Evolutionary conservation across 768 basidiomycete genomes (phyloP).

Genomic region (Mycena olivaceomarginata): DNA sequence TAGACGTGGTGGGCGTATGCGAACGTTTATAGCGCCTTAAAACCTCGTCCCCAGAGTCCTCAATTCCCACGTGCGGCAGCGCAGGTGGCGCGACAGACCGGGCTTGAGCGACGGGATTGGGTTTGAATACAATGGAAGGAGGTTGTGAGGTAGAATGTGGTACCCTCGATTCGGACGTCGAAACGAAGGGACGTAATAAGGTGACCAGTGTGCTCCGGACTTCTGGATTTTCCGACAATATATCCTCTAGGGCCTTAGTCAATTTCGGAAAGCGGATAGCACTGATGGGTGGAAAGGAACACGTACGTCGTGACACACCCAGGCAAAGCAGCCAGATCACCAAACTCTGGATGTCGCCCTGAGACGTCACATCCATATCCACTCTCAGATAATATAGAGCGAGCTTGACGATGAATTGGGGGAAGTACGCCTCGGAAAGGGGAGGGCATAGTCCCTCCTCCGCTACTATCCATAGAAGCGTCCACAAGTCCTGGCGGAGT

Average conservation of each 20-base stretch:
- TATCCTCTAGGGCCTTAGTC: conserved; percentile 54
- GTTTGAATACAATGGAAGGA: conserved; percentile 39
- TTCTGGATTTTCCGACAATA: conserved; percentile 60
- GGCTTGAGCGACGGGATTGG: conserved; percentile 19
- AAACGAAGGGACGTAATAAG: conserved; percentile 63
- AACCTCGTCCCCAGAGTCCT: conserved; percentile 12
- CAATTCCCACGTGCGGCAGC: conserved; percentile 39
- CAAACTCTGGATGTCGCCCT: conserved; percentile 52
- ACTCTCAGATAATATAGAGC: conserved; percentile 38
- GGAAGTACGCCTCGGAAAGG: conserved; percentile 63
- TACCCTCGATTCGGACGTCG: conserved; percentile 52
- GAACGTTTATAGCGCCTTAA: conserved; percentile 28
- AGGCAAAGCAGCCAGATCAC: conserved; percentile 65
- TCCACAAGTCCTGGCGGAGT: conserved; percentile 71
- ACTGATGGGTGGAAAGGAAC: neutral
- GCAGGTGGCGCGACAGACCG: conserved; percentile 33
- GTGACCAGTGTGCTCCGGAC: conserved; percentile 63
- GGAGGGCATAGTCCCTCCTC: conserved; percentile 71
- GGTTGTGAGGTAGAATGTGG: conserved; percentile 47
- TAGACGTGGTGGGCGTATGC: conserved; percentile 25
- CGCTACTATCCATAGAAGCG: conserved; percentile 75
- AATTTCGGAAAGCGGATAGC: conserved; percentile 32
- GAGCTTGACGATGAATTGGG: conserved; percentile 59
- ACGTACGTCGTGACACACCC: conserved; percentile 62
- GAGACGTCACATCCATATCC: conserved; percentile 36